Conservation (phyloP, 371 early-diverging fungal genomes). For the Gilbertella persicaria region DNA sequence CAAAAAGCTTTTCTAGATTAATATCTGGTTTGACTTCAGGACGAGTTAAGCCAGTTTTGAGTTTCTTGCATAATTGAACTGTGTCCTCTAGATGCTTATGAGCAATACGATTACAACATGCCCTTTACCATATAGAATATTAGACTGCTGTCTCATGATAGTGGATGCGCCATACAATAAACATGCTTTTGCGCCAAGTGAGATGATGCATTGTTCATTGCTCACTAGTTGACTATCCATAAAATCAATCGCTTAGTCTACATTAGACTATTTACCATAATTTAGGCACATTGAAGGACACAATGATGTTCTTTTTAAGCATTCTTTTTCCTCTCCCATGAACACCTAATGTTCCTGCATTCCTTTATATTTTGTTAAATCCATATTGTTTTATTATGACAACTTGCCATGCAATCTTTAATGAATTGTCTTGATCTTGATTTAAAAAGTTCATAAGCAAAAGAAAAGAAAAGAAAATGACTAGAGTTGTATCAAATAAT, state of each 20-base stretch:
- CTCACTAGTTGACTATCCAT: neutral
- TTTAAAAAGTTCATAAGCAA: neutral
- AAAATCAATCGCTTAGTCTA: neutral
- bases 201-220: neutral
- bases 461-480: neutral
- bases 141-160: constrained; percentile 10
- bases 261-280: constrained; percentile 14
- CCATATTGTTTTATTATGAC: neutral
- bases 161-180: constrained; percentile 14
- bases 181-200: constrained; percentile 2
- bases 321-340: neutral
- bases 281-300: constrained; percentile 10
- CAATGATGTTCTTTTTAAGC: constrained; percentile 1
- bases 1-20: constrained; percentile 4
- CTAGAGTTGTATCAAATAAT: neutral
- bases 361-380: constrained; percentile 4
- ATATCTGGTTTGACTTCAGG: neutral
- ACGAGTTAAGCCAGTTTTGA: constrained; percentile 3
- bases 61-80: neutral
- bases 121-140: constrained; percentile 20
- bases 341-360: constrained; percentile 7
- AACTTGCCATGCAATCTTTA: constrained; percentile 15
- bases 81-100: constrained; percentile 15
- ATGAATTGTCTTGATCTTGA: neutral
- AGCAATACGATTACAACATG: too few species aligned